phyloP scores from a whole-genome alignment of 2,329 filamentous ascomycete species.

The Cordyceps cicadae region DNA sequence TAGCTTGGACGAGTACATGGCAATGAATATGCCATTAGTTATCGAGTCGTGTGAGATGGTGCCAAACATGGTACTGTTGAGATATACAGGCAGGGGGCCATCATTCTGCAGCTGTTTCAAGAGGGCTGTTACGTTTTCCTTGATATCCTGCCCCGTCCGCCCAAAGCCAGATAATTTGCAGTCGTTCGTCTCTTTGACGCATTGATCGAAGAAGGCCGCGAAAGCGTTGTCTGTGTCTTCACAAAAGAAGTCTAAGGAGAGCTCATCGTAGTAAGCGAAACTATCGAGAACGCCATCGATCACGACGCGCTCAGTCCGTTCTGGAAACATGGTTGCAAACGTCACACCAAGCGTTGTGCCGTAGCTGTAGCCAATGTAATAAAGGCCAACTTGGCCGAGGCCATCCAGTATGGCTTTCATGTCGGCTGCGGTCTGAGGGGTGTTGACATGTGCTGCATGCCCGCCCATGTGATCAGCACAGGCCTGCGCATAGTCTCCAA shows the following conservation, averaged over 20 bases:
- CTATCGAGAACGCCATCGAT: conserved; percentile 17
- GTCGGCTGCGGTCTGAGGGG: conserved; percentile 41
- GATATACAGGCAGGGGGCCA: conserved; percentile 25
- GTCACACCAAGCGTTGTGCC: conserved; percentile 24
- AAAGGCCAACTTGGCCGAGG: conserved; percentile 23
- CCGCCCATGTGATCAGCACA: conserved; percentile 38
- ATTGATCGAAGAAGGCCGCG: conserved; percentile 4
- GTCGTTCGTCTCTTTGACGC: neutral
- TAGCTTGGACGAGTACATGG: conserved; percentile 29
- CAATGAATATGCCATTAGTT: conserved; percentile 27
- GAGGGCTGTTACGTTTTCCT: neutral
- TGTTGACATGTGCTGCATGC: conserved; percentile 37
- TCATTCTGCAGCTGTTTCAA: neutral
- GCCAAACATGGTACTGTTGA: conserved; percentile 33
- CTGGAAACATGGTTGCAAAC: conserved; percentile 22
- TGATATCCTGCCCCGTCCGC: neutral
- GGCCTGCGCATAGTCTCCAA: conserved; percentile 30
- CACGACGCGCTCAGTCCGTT: conserved; percentile 13
- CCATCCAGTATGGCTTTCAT: conserved; percentile 42
- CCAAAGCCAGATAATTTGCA: neutral
- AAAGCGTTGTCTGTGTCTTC: neutral
- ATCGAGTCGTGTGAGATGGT: conserved; percentile 28
- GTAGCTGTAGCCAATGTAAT: conserved; percentile 35
- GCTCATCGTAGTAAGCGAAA: neutral
- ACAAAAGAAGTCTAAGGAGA: neutral